Evolutionary conservation across 31 red algal species (phyloP).

Genomic region (Porphyra umbilicalis): DNA sequence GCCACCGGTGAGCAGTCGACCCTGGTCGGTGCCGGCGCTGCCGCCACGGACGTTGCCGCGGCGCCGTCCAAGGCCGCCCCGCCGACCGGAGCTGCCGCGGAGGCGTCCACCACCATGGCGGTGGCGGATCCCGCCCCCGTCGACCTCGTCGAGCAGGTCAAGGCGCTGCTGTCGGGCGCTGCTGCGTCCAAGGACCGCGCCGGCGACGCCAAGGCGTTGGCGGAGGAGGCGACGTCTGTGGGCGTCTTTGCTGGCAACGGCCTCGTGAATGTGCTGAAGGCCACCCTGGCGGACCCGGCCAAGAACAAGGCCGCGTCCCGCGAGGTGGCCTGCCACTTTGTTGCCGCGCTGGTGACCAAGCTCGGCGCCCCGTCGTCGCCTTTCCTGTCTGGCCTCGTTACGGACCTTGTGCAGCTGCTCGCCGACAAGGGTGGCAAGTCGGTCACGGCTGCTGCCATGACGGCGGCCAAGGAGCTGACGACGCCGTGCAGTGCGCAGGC

Average conservation of each 20-base stretch:
- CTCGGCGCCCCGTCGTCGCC: slow-evolving; percentile 16
- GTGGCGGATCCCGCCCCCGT: neutral
- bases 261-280: slow-evolving; percentile 8
- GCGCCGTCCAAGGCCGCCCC: neutral
- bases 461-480: slow-evolving; percentile 20
- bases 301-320: slow-evolving; percentile 58
- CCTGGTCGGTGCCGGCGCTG: neutral
- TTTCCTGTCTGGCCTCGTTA: slow-evolving; percentile 25
- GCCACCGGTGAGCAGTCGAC: neutral
- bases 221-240: neutral
- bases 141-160: neutral
- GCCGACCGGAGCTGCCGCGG: neutral
- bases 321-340: slow-evolving; percentile 29
- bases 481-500: slow-evolving; percentile 33
- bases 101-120: neutral
- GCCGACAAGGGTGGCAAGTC: slow-evolving; percentile 58
- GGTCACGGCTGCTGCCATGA: slow-evolving; percentile 28
- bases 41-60: neutral
- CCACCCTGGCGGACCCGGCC: slow-evolving; percentile 35
- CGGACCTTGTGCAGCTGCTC: slow-evolving; percentile 28
- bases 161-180: neutral
- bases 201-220: neutral
- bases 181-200: neutral
- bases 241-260: slow-evolving; percentile 3
- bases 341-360: slow-evolving; percentile 13